Conservation (phyloP, 2,329 filamentous ascomycete genomes). For the Truncatella angustata region DNA sequence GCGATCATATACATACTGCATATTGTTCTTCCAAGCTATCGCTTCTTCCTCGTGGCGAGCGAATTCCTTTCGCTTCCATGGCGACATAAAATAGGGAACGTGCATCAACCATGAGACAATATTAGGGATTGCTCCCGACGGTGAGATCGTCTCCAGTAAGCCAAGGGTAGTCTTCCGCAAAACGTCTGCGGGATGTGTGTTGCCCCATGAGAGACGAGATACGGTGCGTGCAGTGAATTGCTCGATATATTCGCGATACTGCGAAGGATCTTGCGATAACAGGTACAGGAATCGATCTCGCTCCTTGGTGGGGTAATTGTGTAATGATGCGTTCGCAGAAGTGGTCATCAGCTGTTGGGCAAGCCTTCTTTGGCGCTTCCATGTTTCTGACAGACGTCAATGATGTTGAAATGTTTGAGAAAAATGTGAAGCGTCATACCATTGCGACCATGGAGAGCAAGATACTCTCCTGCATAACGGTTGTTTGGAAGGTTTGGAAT, state of each 20-base stretch:
- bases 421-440: slow-evolving; percentile 23
- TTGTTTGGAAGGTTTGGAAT: slow-evolving; percentile 48
- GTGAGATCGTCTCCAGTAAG: slow-evolving; percentile 44
- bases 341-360: slow-evolving; percentile 41
- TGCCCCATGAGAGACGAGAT: slow-evolving; percentile 44
- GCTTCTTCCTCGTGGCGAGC: slow-evolving; percentile 38
- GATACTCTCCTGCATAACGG: slow-evolving; percentile 44
- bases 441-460: slow-evolving; percentile 42
- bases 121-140: slow-evolving; percentile 42
- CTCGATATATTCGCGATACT: slow-evolving; percentile 45
- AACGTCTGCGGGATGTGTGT: slow-evolving; percentile 35
- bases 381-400: slow-evolving; percentile 33
- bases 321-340: slow-evolving; percentile 33
- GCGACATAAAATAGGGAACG: slow-evolving; percentile 37
- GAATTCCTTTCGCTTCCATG: slow-evolving; percentile 44
- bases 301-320: slow-evolving; percentile 42
- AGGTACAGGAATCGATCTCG: slow-evolving; percentile 44
- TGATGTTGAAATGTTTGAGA: not conserved
- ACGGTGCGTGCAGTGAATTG: slow-evolving; percentile 46
- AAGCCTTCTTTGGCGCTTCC: slow-evolving; percentile 47
- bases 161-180: slow-evolving; percentile 45
- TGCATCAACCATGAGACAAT: slow-evolving; percentile 36
- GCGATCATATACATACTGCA: slow-evolving; percentile 34
- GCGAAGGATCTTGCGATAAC: slow-evolving; percentile 35
- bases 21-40: slow-evolving; percentile 33